Evolutionary conservation across 805 yeast genomes (phyloP), one percentile per base, ranked within the genome.

Genomic region (Starmerella floricola): DNA sequence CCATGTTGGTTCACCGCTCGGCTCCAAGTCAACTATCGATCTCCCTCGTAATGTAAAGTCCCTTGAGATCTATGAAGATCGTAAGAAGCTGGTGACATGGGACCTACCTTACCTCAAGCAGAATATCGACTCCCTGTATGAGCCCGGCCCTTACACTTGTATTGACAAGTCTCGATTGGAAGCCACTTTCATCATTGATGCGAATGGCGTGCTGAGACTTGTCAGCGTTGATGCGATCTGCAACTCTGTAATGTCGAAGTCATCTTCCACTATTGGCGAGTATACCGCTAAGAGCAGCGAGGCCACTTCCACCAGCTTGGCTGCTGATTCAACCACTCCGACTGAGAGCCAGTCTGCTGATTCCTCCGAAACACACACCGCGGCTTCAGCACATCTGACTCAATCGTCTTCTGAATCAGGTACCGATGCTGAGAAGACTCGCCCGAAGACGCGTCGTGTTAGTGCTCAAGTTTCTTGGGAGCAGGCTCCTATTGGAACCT

Each of bases 401-500:
- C n/a, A n/a, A n/a, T n/a, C n/a, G n/a, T 8, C 19, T 11, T 17
- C 24, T 10, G 11, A 15, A n/a, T 6, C 24, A 6, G 6, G 16
- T 8, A 21, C 27, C 4, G n/a, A 4, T 6, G n/a, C 27, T 6
- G 34, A 17, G 8, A 23, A 54, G 30, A 45, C 52, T 12, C 63
- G 59, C 33, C 51, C 63, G 2, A 60, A 60, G 32, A 31, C 44
- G 19, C 43, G 51, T 16, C 41, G 44, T 17, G 29, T 47, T n/a
- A 12, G 31, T 18, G 36, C 34, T 11, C 33, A 29, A 27, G 36
- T 40, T 62, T 69, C 36, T 43, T 62, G 17, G 60, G 67, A 12
- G 64, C 75, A 12, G 48, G 64, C 67, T 36, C 76, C 83, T 19
- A 54, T 71, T 50, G 72, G 74, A 41, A 41, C 67, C 2, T 58